Base-by-base conservation (phyloP, 2,329 filamentous ascomycete species). In the Aspergillus neoniger region DNA sequence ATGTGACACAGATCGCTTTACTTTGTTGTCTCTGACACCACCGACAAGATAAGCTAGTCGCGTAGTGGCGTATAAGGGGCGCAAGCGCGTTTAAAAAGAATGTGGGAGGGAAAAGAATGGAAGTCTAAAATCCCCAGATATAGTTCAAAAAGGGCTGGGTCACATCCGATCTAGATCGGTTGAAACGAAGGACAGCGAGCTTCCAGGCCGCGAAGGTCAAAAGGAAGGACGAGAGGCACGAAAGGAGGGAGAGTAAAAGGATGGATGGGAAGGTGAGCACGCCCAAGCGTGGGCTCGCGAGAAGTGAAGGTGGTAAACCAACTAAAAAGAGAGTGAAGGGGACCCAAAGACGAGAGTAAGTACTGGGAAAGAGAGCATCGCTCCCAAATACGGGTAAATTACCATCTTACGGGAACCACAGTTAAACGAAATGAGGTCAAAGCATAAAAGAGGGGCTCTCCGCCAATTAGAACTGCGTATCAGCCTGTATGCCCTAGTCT, bases 161-260 rank as follows among this genome's bases (percentile, higher is more conserved):
- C 52, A 63, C 60, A 65, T 60, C 67, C 62, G 63, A 63, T 51
- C 47, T 53, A 64, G 60, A 67, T 68, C 62, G 68, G 70, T 69
- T 12, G 5, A 72, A 76, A 74, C 64, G 73, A 76, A 71, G 69
- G 72, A 70, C 71, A 69, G 73, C 72, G 70, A 72, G 71, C 69
- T 68, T 69, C 73, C 68, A 70, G 67, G 69, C 68, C 63, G 64
- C 66, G 65, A 63, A 55, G 58, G 59, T 58, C 55, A 61, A 57
- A 63, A 48, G 54, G 62, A 60, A 39, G 59, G 47, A 55, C 55
- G 53, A 49, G 51, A 59, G 52, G 51, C 55, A 47, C 55, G 55
- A 57, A 51, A 21, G 49, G 43, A 43, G 56, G 50, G 21, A 41
- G 21, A 50, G 23, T 8, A 36, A 36, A 14, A 49, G 28, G 23